Evolutionary conservation across 371 early-diverging fungal species (phyloP), one percentile per base, ranked within the genome.

Genomic region (Aphelidium insulamus): DNA sequence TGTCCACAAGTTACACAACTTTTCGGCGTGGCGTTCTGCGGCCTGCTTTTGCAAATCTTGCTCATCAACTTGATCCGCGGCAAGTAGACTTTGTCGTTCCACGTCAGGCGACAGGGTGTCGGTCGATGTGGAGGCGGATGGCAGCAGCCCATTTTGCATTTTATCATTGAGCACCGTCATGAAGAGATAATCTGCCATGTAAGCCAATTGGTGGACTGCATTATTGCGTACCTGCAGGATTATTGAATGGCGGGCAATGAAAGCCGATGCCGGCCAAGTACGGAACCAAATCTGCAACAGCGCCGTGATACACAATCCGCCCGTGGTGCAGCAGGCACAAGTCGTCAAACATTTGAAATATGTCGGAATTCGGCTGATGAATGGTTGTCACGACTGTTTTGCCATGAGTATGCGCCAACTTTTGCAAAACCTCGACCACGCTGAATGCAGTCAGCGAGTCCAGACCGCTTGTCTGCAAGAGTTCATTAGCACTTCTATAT

Each of bases 381-480:
- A 71, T 64, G 1, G 66, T 54, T 2, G 69, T 41, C n/a, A 74
- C 45, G 12, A 81, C 58, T 1, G 72, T 74, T 16, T 64, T 62
- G 14, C 77, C 69, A n/a, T n/a, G n/a, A 32, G 38, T 36, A 15
- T 49, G 45, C 10, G 69, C 62, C 14, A 78, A 51, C 0, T 55
- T 36, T 22, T 50, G 49, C 12, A 78, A 58, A 19, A 69, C 58
- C 15, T 54, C 44, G 10, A 69, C 50, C 4, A 78, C 59, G 41
- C 57, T 54, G 32, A 55, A 46, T 12, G 77, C 72, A 8, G 74
- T 67, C 47, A 59, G 62, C 2, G 81, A 59, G 49, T 94, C 95
- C 24, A 79, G 55, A 30, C 95, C 88, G 35, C n/a, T n/a, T n/a
- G n/a, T n/a, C n/a, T n/a, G n/a, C n/a, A n/a, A n/a, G n/a, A n/a